Base-by-base conservation (phyloP, 441 rosid species). In the Bruguiera hainesii region DNA sequence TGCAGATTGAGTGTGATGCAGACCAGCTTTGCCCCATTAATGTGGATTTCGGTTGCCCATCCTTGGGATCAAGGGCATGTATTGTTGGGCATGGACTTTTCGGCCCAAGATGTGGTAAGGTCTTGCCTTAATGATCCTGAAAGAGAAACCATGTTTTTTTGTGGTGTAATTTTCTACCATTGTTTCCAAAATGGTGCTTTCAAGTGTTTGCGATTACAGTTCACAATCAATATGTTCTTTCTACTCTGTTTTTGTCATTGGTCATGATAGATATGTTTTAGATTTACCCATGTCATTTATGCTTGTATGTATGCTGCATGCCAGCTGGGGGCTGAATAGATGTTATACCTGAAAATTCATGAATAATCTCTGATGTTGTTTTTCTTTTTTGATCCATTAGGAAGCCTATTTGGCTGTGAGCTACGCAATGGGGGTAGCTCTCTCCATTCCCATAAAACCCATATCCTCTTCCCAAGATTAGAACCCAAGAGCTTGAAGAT, bases 61-160 rank as follows among this genome's bases (percentile, higher is more conserved):
- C 81, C 72, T 68, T 83, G 76, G 99, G 97, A 70, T 80, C 97
- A 57, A 69, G 83, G 67, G 91, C 83, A 25, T 90, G 81, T 77
- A 86, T 93, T 66, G 83, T 93, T 72, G 98, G 98, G 66, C 97
- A 96, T 71, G 99, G 97, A 63, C 83, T 96, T 25, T 86, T 88
- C 50, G 98, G 94, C 73, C 99, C 98, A 56, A 85, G 86, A 86
- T 80, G 97, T 68, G 98, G 98, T 93, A 84, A 69, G 63, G 29
- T 50, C 56, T 77, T 69, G 31, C 58, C 25, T 60, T 67, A 56
- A 21, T 37, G 42, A 30, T 56, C 21, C n/a, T 21, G 37, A 15
- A 53, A 60, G 46, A 21, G 31, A 64, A 70, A 20, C 13, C 25
- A 46, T 48, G 30, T 51, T 21, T 56, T 7, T 66, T 49, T 51